Percentiles rank a stretch among this genome's conserved stretches.
These are phyloP conservation scores for Spergularia marina DNA, from an alignment of 148 eudicot species.

Conservation along the genomic window DNA sequence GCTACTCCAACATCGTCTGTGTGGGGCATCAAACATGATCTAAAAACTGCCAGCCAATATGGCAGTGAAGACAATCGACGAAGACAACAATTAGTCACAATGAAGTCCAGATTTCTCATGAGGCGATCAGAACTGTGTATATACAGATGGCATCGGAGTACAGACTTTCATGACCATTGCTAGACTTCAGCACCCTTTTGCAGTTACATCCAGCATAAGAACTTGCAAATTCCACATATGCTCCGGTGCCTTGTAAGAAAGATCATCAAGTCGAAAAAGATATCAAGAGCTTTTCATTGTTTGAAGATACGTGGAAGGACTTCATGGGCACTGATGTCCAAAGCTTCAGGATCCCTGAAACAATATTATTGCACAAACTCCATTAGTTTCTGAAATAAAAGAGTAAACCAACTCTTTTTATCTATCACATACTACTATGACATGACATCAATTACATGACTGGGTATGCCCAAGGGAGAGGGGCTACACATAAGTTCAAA, in stretches of 20 bases:
- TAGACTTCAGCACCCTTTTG: neutral
- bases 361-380: neutral
- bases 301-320: constrained; percentile 67
- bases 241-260: neutral
- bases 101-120: neutral
- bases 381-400: neutral
- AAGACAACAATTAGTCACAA: neutral
- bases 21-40: neutral
- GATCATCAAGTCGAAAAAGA: neutral
- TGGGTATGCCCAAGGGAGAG: too few relatives aligned
- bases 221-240: neutral
- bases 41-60: neutral
- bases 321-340: constrained; percentile 76
- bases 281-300: constrained; percentile 24
- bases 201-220: neutral
- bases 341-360: constrained; percentile 77
- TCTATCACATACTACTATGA: too few relatives aligned
- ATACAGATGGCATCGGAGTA: constrained; percentile 10
- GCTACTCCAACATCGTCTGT: neutral
- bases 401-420: neutral
- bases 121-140: neutral
- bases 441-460: too few relatives aligned
- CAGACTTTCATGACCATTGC: neutral
- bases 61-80: neutral
- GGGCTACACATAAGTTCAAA: neutral